Base-by-base conservation (phyloP, 345 rosid species). In the Ailanthus altissimus region DNA sequence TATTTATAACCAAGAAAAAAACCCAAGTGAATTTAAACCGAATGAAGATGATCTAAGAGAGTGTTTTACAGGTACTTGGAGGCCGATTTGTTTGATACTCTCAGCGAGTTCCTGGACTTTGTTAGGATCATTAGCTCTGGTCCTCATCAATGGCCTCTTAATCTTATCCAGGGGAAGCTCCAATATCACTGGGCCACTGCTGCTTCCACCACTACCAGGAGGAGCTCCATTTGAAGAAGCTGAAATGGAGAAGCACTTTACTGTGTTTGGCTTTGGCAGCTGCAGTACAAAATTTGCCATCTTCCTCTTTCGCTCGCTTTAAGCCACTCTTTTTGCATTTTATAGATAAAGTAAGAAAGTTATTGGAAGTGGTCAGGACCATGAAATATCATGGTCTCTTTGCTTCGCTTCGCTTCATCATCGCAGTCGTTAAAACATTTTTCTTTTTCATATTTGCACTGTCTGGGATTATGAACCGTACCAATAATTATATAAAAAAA, bases 81-180 rank as follows among this genome's bases (percentile, higher is more conserved):
- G 97, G 71, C 98, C 98, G 69, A 91, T 93, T 75, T 87, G 73
- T 62, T 80, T 32, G 72, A 94, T 94, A 68, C 97, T 93, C 71
- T 90, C 92, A 95, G 91, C 89, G 62, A 95, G 96, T 62, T 94
- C 90, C 77, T 91, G 82, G 50, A 95, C 98, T 82, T 95, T 93
- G 79, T 70, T 76, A 38, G 89, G 91, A 88, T 93, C 97, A 70
- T 95, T 93, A 42, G 95, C 84, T 85, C 96, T 91, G 10, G 97
- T 94, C 42, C 94, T 75, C 95, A 93, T 85, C 60, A 94, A 79
- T 16, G 97, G 98, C 75, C 98, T 91, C 72, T 88, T 82, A 64
- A 94, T 94, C 84, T 91, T 88, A 57, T 88, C 92, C 72, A 92
- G 68, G 4, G 97, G 94, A 66, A 94, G 83, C 82, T 91, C 97